Percentiles rank a stretch among this genome's conserved stretches.
Evolutionary conservation across 805 yeast species (phyloP).

Genomic region (Wickerhamiella vanderwaltii): DNA sequence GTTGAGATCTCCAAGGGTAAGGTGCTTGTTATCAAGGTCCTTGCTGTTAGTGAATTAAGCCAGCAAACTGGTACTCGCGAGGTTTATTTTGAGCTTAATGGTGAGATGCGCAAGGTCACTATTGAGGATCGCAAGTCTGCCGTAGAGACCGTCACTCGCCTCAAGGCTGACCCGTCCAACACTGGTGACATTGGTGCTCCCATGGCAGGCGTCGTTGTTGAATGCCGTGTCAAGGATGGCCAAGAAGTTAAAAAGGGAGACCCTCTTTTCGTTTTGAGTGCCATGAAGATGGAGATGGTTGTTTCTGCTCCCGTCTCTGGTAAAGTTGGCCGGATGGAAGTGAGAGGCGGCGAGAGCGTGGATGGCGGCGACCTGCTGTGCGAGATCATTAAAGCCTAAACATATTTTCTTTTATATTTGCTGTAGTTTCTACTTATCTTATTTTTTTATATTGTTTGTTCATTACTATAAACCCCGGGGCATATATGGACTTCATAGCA

Average conservation of each 20-base stretch:
- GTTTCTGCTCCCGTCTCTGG: constrained; percentile 87
- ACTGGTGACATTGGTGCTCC: constrained; percentile 95
- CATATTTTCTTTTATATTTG: too few relatives aligned
- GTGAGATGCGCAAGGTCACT: constrained; percentile 93
- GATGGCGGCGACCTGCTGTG: constrained; percentile 86
- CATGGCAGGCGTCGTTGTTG: constrained; percentile 98
- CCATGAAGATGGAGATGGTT: constrained; percentile 99
- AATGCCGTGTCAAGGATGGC: constrained; percentile 81
- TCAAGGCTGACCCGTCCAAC: constrained; percentile 79
- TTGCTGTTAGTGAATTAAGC: constrained; percentile 86
- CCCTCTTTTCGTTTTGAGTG: constrained; percentile 83
- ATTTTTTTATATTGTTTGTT: too few relatives aligned
- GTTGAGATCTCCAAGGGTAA: constrained; percentile 94
- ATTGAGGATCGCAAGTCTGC: constrained; percentile 81
- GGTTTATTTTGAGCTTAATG: constrained; percentile 94
- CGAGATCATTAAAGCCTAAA: constrained; percentile 33
- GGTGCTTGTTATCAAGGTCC: constrained; percentile 74
- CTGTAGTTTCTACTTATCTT: too few relatives aligned
- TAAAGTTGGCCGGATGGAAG: constrained; percentile 58
- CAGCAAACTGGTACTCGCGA: constrained; percentile 82
- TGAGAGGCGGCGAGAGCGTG: constrained; percentile 87
- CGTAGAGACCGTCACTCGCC: constrained; percentile 72
- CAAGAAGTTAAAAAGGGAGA: constrained; percentile 91
- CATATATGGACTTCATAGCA: too few relatives aligned
- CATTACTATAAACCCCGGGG: too few relatives aligned